phyloP scores from a whole-genome alignment of 139 green algal species.

The Micromonas pusilla region DNA sequence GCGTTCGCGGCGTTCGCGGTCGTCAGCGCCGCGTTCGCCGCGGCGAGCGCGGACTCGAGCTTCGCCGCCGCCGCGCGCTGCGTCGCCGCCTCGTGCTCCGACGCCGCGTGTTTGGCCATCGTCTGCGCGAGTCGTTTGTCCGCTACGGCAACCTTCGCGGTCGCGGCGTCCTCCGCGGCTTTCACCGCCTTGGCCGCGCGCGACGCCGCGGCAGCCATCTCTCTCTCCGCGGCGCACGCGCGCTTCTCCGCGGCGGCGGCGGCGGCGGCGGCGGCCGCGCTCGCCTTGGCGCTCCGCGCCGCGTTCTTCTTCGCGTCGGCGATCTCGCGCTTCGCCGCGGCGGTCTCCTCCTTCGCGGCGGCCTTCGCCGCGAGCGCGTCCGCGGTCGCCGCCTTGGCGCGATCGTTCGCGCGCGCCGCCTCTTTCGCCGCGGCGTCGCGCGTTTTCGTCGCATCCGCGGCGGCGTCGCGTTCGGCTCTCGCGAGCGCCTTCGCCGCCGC shows the following conservation, averaged over 20 bases:
- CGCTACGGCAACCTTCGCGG: neutral
- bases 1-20: neutral
- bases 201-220: no score
- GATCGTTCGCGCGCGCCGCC: neutral
- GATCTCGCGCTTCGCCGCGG: neutral
- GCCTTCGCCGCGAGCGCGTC: neutral
- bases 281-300: no score
- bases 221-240: no score
- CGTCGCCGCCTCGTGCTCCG: neutral
- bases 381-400: neutral
- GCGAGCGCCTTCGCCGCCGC: no score
- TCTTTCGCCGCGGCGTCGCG: neutral
- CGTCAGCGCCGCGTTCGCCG: neutral
- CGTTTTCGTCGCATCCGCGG: neutral
- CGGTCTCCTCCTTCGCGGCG: neutral
- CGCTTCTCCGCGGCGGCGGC: no score
- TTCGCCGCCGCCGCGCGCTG: neutral
- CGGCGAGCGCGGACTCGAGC: neutral
- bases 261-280: no score
- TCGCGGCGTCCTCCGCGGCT: neutral
- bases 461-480: neutral
- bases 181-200: no score
- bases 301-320: neutral
- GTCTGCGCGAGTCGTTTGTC: neutral
- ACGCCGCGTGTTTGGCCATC: neutral